Base-by-base conservation (phyloP, 768 basidiomycete genomes). In the Lactarius quietus region DNA sequence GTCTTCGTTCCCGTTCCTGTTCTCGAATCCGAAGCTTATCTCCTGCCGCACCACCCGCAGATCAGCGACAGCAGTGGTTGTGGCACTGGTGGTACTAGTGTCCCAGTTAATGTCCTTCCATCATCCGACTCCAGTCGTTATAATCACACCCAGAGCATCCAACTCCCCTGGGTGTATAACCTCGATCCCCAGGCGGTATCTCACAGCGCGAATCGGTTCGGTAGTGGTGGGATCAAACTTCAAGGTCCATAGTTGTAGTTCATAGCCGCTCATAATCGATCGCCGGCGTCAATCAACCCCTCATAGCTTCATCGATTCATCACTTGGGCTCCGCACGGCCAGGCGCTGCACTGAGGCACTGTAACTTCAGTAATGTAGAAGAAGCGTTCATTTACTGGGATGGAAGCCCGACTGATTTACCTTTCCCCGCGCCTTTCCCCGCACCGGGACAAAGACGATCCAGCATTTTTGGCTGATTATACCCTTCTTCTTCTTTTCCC, bases 51-150 rank as follows among this genome's bases (percentile, higher is more conserved):
- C 15, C 28, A 14, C 51, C 43, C 45, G 57, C 66, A 87, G 87
- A 79, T 88, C 68, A 85, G 84, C 71, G 87, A 88, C 68, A 74
- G 72, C 53, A 76, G 78, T 0, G 82, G 82, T 1, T 91, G 91
- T 71, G 90, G 86, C 5, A 78, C 85, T 0, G 91, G 91, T 7
- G 91, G 91, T 3, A 90, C 91, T 1, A 91, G 87, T 64, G 84
- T 83, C 3, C 82, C 84, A 3, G 85, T 84, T 1, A 79, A 77
- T 66, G 89, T 92, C 33, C 73, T 73, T 31, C 56, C 70, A 10
- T 86, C 83, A 1, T 74, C 74, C 52, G 83, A 88, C 71, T 66
- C 79, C 15, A 82, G 80, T 61, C 92, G 91, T 74, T 90, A 85
- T 70, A 78, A 89, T 65, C 35, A 83, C 9, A 78, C 75, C 3